Evolutionary conservation across 2,329 filamentous ascomycete species (phyloP).

Genomic region (Paramyrothecium roridum): DNA sequence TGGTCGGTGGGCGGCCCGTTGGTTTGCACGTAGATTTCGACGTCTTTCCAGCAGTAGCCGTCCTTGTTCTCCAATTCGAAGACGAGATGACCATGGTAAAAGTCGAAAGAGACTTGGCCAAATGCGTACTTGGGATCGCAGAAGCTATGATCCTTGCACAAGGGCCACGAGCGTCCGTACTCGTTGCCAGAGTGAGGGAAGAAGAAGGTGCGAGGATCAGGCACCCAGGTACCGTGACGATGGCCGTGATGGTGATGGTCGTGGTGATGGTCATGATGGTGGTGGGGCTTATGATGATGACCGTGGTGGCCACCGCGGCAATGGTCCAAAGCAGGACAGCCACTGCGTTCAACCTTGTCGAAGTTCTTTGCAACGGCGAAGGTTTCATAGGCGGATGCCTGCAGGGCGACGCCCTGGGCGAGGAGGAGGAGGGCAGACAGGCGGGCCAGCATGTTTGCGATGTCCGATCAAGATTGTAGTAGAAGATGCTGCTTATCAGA

Average conservation of each 20-base stretch:
- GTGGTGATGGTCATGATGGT: background rate
- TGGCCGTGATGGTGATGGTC: background rate
- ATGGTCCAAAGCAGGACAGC: background rate
- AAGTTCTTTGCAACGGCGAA: background rate
- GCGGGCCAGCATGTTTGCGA: background rate
- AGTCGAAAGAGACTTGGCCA: constrained; percentile 18
- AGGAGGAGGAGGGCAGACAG: background rate
- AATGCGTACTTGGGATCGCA: constrained; percentile 17
- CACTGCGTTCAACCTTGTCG: background rate
- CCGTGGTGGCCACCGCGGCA: background rate
- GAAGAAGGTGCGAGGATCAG: constrained; percentile 18
- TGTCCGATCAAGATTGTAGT: background rate
- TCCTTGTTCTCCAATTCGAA: constrained; percentile 18
- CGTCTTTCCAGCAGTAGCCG: constrained; percentile 23
- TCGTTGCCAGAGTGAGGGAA: constrained; percentile 17
- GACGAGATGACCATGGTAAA: constrained; percentile 18
- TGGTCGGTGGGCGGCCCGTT: constrained; percentile 17
- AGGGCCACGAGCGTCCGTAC: constrained; percentile 16
- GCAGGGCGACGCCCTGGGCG: background rate
- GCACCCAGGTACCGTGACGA: constrained; percentile 14
- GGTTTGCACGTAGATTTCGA: constrained; percentile 15
- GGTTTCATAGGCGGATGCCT: background rate
- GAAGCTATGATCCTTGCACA: constrained; percentile 14
- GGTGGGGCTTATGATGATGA: background rate
- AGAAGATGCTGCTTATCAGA: background rate